Percentiles rank a stretch among this genome's conserved stretches.
Evolutionary conservation across 371 early-diverging fungal genomes (phyloP).

Genomic region (Lichtheimia ornata): DNA sequence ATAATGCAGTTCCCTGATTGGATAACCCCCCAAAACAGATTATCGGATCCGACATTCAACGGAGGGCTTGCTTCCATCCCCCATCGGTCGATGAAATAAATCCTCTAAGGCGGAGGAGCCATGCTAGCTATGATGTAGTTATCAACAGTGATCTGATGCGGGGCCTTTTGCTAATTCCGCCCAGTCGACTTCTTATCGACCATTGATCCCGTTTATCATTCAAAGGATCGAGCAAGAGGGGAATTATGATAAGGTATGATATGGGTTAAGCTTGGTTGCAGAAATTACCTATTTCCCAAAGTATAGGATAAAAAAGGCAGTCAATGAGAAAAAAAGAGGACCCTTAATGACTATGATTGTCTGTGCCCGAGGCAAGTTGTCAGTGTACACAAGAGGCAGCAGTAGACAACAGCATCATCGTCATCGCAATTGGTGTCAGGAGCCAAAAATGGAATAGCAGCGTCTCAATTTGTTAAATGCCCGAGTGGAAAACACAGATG

Average conservation of each 20-base stretch:
- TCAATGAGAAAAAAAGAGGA: neutral
- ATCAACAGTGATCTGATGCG: constrained; percentile 3
- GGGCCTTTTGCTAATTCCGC: constrained; percentile 1
- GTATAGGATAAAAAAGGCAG: neutral
- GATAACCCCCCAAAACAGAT: neutral
- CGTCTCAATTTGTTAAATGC: constrained; percentile 4
- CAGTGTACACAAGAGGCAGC: neutral
- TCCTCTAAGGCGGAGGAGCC: constrained; percentile 2
- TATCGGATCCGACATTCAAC: neutral
- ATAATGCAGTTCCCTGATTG: no score
- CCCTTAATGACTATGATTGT: neutral
- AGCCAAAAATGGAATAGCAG: neutral
- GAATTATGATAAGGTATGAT: neutral
- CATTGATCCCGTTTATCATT: neutral
- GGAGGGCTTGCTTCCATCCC: no score
- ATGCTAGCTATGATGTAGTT: constrained; percentile 5
- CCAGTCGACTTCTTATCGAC: no score
- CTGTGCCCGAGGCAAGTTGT: no score
- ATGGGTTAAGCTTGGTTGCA: neutral
- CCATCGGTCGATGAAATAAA: neutral
- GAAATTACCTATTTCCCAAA: neutral
- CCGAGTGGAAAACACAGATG: neutral
- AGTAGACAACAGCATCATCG: neutral
- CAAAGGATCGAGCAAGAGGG: neutral
- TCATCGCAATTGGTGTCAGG: neutral